phyloP scores from a whole-genome alignment of 164 flowering plant genomes.

The Umbellularia californica region DNA sequence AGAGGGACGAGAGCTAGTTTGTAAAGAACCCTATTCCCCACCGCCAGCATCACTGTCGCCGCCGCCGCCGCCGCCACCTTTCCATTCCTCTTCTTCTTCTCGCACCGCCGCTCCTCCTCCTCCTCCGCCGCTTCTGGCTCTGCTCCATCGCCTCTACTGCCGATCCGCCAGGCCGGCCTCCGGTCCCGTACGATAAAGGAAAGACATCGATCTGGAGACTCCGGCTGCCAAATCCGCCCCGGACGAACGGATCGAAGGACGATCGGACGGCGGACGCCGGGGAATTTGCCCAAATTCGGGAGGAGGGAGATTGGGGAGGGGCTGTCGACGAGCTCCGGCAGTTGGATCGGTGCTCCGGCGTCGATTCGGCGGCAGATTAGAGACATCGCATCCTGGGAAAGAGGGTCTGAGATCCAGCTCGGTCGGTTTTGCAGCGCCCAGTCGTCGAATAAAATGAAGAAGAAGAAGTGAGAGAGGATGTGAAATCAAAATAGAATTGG shows the following conservation, averaged over 20 bases:
- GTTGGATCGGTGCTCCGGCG: neutral
- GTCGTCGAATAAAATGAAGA: too few relatives aligned
- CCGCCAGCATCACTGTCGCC: conserved; percentile 76
- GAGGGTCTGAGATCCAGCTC: neutral
- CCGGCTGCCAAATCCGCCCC: neutral
- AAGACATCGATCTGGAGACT: neutral
- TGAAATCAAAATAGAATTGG: too few relatives aligned
- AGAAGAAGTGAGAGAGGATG: too few relatives aligned
- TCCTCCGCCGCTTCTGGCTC: too few relatives aligned
- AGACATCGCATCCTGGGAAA: neutral
- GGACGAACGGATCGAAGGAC: neutral
- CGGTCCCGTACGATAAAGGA: too few relatives aligned
- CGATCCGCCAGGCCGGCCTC: neutral
- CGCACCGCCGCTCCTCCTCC: conserved; percentile 19
- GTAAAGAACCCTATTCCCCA: conserved; percentile 86
- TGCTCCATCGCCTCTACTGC: neutral
- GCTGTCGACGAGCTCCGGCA: neutral
- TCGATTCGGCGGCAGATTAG: neutral
- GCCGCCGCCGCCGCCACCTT: conserved; percentile 56
- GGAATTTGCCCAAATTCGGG: neutral
- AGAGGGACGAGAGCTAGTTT: conserved; percentile 93
- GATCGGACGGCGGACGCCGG: neutral
- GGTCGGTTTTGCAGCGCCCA: too few relatives aligned
- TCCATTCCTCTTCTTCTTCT: conserved; percentile 21
- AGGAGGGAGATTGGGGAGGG: neutral